These are phyloP conservation scores for Arthrobotrys megalospora DNA, from an alignment of 2,329 filamentous ascomycete genomes.

Conservation along the genomic window DNA sequence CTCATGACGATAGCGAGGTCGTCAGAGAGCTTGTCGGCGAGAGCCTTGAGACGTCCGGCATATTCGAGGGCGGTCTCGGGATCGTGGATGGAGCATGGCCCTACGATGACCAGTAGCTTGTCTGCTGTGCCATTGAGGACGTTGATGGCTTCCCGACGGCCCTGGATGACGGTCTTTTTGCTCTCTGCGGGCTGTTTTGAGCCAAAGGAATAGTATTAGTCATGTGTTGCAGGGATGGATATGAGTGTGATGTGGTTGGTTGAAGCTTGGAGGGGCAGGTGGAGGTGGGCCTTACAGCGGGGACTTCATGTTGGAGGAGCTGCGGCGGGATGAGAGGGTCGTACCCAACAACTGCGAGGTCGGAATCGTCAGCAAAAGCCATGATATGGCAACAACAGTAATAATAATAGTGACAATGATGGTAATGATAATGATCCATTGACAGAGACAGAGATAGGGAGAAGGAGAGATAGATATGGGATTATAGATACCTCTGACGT, in stretches of 20 bases:
- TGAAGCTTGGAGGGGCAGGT: slow-evolving; percentile 4
- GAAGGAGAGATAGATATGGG: background rate
- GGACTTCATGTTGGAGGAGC: slow-evolving; percentile 64
- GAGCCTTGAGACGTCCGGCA: slow-evolving; percentile 83
- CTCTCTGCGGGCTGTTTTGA: slow-evolving; percentile 68
- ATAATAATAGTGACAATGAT: slow-evolving; percentile 9
- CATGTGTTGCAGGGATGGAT: slow-evolving; percentile 7
- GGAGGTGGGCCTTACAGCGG: slow-evolving; percentile 61
- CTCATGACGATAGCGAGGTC: slow-evolving; percentile 97
- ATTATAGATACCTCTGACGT: slow-evolving; percentile 62
- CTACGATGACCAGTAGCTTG: slow-evolving; percentile 83
- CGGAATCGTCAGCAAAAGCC: slow-evolving; percentile 18
- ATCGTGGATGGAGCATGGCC: slow-evolving; percentile 98
- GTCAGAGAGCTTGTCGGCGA: slow-evolving; percentile 89
- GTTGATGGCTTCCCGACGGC: slow-evolving; percentile 74
- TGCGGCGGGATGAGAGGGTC: slow-evolving; percentile 64
- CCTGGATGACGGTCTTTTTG: slow-evolving; percentile 73
- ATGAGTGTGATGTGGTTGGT: too few relatives aligned
- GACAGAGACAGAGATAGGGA: slow-evolving; percentile 16
- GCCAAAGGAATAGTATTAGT: slow-evolving; percentile 20
- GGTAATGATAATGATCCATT: background rate
- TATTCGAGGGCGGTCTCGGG: slow-evolving; percentile 91
- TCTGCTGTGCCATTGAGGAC: slow-evolving; percentile 75
- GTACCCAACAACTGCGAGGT: slow-evolving; percentile 62
- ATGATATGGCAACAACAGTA: slow-evolving; percentile 16